phyloP scores from a whole-genome alignment of 169 alveolate species.

The Blepharisma undulans region DNA sequence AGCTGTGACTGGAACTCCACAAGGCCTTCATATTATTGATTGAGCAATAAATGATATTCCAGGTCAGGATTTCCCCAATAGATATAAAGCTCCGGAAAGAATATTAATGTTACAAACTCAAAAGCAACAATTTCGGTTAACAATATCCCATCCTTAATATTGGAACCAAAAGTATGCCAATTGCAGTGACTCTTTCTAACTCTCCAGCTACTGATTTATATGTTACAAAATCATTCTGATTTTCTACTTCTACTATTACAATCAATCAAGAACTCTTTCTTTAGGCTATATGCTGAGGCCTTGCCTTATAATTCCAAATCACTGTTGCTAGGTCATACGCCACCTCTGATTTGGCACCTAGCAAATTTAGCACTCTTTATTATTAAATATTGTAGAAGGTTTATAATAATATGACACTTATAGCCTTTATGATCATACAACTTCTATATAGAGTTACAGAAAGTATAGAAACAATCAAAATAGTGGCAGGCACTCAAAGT shows the following conservation, averaged over 20 bases:
- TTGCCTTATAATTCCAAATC: not conserved
- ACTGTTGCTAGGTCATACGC: not conserved
- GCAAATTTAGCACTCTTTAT: too few species aligned
- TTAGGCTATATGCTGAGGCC: not conserved
- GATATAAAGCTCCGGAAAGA: not conserved
- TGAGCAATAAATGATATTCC: slow-evolving; percentile 14
- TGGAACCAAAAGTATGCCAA: not conserved
- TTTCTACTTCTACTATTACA: not conserved
- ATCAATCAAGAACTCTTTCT: not conserved
- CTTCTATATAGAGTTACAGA: too few species aligned
- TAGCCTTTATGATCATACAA: too few species aligned
- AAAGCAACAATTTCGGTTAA: not conserved
- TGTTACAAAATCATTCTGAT: not conserved
- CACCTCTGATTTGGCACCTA: not conserved
- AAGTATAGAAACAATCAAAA: too few species aligned
- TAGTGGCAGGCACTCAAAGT: not conserved
- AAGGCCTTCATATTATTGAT: slow-evolving; percentile 4
- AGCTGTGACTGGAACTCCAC: not conserved
- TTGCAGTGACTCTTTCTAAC: not conserved
- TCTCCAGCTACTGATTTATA: not conserved
- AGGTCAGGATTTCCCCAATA: too few species aligned
- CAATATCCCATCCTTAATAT: not conserved
- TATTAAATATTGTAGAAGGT: too few species aligned
- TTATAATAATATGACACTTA: too few species aligned
- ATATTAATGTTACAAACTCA: not conserved